Conservation (phyloP, 495 filamentous ascomycete genomes). For the Daldinia caldariorum region DNA sequence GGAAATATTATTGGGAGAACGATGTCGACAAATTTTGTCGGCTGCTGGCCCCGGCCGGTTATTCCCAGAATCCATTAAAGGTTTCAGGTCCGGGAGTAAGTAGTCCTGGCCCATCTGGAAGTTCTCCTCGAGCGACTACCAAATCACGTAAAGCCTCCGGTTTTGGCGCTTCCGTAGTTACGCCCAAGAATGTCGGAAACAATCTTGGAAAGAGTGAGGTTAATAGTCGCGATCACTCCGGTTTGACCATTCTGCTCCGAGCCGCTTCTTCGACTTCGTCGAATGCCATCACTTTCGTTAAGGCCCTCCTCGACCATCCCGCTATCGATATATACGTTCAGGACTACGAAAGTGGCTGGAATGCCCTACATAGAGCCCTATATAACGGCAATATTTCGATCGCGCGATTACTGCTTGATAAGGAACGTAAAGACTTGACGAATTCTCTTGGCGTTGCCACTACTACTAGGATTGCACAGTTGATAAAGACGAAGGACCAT, state of each 20-base stretch:
- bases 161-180: conserved; percentile 43
- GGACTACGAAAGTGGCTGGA: conserved; percentile 95
- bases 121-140: conserved; percentile 55
- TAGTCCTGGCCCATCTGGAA: conserved; percentile 47
- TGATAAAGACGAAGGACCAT: conserved; percentile 95
- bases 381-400: conserved; percentile 93
- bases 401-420: conserved; percentile 79
- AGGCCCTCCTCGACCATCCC: conserved; percentile 80
- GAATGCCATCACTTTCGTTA: conserved; percentile 75
- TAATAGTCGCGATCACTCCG: conserved; percentile 80
- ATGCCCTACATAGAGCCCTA: conserved; percentile 88
- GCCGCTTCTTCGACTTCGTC: conserved; percentile 77
- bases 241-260: conserved; percentile 86
- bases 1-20: conserved; percentile 95
- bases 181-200: conserved; percentile 42
- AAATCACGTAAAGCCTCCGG: conserved; percentile 59
- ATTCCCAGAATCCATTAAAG: conserved; percentile 60
- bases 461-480: conserved; percentile 61
- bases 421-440: conserved; percentile 73
- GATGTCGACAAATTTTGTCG: conserved; percentile 91
- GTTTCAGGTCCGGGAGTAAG: conserved; percentile 49
- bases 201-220: conserved; percentile 75
- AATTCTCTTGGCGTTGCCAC: conserved; percentile 59
- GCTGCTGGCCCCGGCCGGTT: conserved; percentile 74
- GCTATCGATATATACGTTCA: conserved; percentile 85